Percentiles rank a stretch among this genome's conserved stretches.
These are phyloP conservation scores for Achaetomiella virescens DNA, from an alignment of 495 filamentous ascomycete genomes.

Conservation along the genomic window DNA sequence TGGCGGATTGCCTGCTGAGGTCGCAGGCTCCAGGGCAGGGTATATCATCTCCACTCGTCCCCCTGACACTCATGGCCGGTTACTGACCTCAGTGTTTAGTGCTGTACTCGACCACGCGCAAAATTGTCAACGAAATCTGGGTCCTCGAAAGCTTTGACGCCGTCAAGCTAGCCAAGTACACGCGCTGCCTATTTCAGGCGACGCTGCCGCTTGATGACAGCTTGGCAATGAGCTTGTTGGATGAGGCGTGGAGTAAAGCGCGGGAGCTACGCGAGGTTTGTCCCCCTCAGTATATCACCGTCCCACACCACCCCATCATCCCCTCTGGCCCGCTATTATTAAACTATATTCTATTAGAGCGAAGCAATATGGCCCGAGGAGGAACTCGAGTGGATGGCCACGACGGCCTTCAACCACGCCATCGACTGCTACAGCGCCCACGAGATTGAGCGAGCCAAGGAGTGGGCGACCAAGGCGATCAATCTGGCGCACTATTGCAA, in stretches of 20 bases:
- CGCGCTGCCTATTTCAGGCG: slow-evolving; percentile 64
- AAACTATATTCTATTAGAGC: slow-evolving; percentile 21
- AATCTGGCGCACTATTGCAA: slow-evolving; percentile 51
- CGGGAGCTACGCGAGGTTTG: slow-evolving; percentile 38
- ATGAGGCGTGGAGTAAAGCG: slow-evolving; percentile 49
- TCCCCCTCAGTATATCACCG: background rate
- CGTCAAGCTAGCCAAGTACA: slow-evolving; percentile 58
- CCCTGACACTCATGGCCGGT: background rate
- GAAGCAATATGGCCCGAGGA: slow-evolving; percentile 53
- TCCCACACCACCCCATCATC: background rate
- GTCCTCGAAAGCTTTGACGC: slow-evolving; percentile 45
- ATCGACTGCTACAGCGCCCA: slow-evolving; percentile 60
- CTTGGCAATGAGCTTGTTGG: slow-evolving; percentile 49
- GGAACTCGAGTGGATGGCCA: slow-evolving; percentile 75
- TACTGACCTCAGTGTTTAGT: slow-evolving; percentile 21
- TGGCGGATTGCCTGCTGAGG: slow-evolving; percentile 57
- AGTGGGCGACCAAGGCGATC: slow-evolving; percentile 64
- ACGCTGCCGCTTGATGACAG: slow-evolving; percentile 44
- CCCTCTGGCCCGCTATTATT: background rate
- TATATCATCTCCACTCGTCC: slow-evolving; percentile 9
- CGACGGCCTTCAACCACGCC: slow-evolving; percentile 66
- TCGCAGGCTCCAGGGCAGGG: slow-evolving; percentile 47
- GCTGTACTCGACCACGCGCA: slow-evolving; percentile 47
- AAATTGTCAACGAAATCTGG: slow-evolving; percentile 60
- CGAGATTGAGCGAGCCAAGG: slow-evolving; percentile 50